phyloP scores from a whole-genome alignment of 2,329 filamentous ascomycete species.

The Xylariaceae sp. region DNA sequence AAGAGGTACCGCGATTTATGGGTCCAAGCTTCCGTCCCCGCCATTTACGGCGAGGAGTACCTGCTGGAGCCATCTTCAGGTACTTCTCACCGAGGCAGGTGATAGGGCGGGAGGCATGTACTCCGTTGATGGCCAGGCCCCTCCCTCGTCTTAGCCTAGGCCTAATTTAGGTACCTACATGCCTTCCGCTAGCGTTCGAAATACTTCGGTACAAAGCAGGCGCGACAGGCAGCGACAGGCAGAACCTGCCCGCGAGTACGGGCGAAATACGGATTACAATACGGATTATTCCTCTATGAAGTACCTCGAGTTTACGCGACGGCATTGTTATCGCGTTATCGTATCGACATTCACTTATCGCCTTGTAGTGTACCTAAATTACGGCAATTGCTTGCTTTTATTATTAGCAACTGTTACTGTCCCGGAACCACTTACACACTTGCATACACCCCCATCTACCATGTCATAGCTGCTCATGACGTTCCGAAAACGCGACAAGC shows the following conservation, averaged over 20 bases:
- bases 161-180: background rate
- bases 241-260: background rate
- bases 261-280: background rate
- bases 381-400: background rate
- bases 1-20: background rate
- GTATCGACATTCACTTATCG: background rate
- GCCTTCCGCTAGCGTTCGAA: background rate
- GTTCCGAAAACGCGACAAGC: slow-evolving; percentile 8
- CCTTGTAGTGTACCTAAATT: background rate
- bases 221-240: background rate
- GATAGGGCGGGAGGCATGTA: background rate
- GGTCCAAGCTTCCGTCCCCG: background rate
- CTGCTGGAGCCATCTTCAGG: background rate
- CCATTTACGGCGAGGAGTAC: background rate
- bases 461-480: slow-evolving; percentile 13
- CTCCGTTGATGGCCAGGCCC: background rate
- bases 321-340: slow-evolving; percentile 11
- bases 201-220: background rate
- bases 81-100: background rate
- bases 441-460: background rate
- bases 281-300: background rate
- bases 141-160: background rate
- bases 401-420: background rate
- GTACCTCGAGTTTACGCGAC: slow-evolving; percentile 4
- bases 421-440: background rate